phyloP scores from a whole-genome alignment of 345 rosid genomes.

The Euclidium syriacum region DNA sequence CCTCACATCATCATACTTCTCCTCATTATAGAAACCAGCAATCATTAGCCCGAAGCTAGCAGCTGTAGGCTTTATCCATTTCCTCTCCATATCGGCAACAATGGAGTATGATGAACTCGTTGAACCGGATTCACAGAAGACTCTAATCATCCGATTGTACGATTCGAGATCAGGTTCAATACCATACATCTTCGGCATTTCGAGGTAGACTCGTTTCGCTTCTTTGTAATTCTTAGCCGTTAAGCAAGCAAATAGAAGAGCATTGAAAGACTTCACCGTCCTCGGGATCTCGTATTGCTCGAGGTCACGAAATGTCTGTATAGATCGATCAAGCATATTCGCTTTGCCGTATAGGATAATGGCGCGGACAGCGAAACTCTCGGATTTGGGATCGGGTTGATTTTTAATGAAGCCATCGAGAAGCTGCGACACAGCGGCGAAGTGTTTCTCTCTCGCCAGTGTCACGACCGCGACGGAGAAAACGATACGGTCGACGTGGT shows the following conservation, averaged over 20 bases:
- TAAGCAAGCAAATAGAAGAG: constrained; percentile 56
- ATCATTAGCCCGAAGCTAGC: constrained; percentile 49
- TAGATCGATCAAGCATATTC: constrained; percentile 62
- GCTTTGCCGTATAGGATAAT: constrained; percentile 76
- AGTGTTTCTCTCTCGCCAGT: constrained; percentile 46
- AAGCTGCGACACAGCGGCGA: constrained; percentile 40
- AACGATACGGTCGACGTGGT: constrained; percentile 53
- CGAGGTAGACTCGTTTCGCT: constrained; percentile 55
- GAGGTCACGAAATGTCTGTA: constrained; percentile 44
- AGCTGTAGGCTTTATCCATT: constrained; percentile 47
- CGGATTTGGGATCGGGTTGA: constrained; percentile 57
- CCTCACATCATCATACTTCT: constrained; percentile 65
- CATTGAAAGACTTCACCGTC: constrained; percentile 59
- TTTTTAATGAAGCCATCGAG: constrained; percentile 50
- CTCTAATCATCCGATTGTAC: constrained; percentile 50
- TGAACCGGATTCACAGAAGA: constrained; percentile 54
- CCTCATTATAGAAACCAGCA: constrained; percentile 64
- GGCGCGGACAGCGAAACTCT: constrained; percentile 54
- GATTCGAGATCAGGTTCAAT: constrained; percentile 61
- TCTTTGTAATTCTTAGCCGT: constrained; percentile 46
- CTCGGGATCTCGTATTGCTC: constrained; percentile 37
- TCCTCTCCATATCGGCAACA: constrained; percentile 69
- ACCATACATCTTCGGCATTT: constrained; percentile 43
- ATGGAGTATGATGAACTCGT: constrained; percentile 56
- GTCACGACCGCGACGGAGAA: constrained; percentile 68